phyloP scores from a whole-genome alignment of 768 basidiomycete genomes.

The Termitomyces sp. region DNA sequence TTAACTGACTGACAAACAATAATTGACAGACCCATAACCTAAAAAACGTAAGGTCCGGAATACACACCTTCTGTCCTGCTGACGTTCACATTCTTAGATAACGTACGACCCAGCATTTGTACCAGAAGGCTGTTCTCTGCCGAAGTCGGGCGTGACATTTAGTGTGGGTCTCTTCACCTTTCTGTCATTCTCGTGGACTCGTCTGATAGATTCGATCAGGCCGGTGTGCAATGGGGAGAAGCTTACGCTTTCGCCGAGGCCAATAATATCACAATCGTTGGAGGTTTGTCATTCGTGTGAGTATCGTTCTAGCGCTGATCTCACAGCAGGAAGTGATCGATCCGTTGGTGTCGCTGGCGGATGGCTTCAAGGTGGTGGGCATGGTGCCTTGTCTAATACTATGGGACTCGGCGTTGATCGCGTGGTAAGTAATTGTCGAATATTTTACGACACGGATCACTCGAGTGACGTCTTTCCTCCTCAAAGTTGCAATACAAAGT shows the following conservation, averaged over 20 bases:
- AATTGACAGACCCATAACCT: constrained; percentile 34
- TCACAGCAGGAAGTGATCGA: constrained; percentile 27
- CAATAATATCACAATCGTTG: constrained; percentile 40
- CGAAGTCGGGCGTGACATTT: constrained; percentile 27
- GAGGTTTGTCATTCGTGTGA: constrained; percentile 22
- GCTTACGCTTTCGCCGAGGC: constrained; percentile 39
- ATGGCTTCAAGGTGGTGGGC: constrained; percentile 43
- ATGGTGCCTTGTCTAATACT: constrained; percentile 36
- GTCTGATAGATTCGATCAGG: constrained; percentile 21
- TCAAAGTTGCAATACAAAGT: constrained; percentile 43
- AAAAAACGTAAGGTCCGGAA: constrained; percentile 24
- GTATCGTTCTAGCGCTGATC: background rate
- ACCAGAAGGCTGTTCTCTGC: constrained; percentile 28
- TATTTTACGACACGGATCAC: background rate
- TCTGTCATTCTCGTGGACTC: background rate
- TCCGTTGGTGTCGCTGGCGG: constrained; percentile 39
- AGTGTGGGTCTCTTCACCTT: constrained; percentile 23
- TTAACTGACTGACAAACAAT: background rate
- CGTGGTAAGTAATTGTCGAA: constrained; percentile 25
- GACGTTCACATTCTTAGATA: constrained; percentile 21
- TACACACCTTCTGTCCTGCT: background rate
- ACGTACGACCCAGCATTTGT: constrained; percentile 28
- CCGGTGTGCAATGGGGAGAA: constrained; percentile 40
- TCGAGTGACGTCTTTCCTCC: background rate
- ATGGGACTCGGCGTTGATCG: constrained; percentile 44